phyloP scores from a whole-genome alignment of 2,329 filamentous ascomycete genomes.

The Trichoderma oligosporum region DNA sequence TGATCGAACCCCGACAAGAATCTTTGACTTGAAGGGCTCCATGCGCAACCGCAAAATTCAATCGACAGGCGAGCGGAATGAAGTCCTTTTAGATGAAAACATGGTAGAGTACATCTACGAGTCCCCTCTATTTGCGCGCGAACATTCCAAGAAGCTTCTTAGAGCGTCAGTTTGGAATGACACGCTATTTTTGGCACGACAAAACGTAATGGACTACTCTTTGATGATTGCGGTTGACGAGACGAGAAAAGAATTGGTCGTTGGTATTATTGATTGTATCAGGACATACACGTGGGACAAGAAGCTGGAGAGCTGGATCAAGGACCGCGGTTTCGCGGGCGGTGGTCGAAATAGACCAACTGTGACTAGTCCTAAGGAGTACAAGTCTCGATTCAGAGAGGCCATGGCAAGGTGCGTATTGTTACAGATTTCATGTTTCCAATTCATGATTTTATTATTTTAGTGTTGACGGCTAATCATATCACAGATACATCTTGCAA shows the following conservation, averaged over 20 bases:
- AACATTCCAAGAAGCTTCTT: constrained; percentile 92
- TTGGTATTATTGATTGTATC: constrained; percentile 98
- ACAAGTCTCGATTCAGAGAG: constrained; percentile 91
- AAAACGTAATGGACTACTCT: constrained; percentile 99
- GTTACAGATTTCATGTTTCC: too few relatives aligned
- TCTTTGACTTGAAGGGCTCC: constrained; percentile 94
- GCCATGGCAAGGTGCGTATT: constrained; percentile 82
- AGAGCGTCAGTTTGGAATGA: constrained; percentile 95
- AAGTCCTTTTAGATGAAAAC: constrained; percentile 95
- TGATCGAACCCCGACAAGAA: constrained; percentile 81
- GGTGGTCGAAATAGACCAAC: constrained; percentile 81
- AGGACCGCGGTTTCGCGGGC: constrained; percentile 81
- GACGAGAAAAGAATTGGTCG: constrained; percentile 80
- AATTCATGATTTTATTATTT: not conserved
- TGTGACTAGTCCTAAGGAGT: constrained; percentile 95
- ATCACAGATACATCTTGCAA: constrained; percentile 63
- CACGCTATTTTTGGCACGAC: constrained; percentile 86
- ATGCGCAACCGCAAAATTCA: constrained; percentile 99
- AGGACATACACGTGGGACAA: constrained; percentile 99
- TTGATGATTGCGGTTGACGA: constrained; percentile 98
- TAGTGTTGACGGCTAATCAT: not conserved
- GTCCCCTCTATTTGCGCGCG: constrained; percentile 87
- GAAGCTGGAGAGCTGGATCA: constrained; percentile 99
- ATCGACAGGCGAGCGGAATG: constrained; percentile 90
- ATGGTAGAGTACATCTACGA: constrained; percentile 99